Evolutionary conservation across 495 filamentous ascomycete genomes (phyloP), one percentile per base, ranked within the genome.

Genomic region (Hypoxylon intermedium): DNA sequence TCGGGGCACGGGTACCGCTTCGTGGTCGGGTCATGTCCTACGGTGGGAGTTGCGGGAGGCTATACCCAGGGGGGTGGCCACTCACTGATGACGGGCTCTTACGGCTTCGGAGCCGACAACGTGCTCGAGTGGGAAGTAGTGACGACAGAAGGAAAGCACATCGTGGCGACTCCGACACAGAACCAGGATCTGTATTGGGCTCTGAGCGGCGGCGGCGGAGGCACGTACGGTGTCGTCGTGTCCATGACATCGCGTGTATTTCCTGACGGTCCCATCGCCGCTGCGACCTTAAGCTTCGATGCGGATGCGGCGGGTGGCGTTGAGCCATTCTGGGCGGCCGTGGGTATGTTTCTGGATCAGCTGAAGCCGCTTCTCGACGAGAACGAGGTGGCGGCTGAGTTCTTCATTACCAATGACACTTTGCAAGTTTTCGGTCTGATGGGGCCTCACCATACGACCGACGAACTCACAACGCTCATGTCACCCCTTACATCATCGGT

Each of bases 11-110:
- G 26, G 9, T 4, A 5, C 9, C 26, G 26, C 26, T 9, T 78
- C 2, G 72, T 83, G 1, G 78, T 73, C 23, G 77, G 79, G 5
- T 64, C 63, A 19, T 79, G 77, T 41, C 65, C 74, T 1, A 79
- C 76, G 6, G 79, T 83, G 5, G 79, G 79, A 3, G 40, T 72
- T 21, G 72, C 69, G 0, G 80, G 79, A 2, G 79, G 79, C 5
- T 81, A 80, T 55, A 76, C 68, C 6, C 80, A 82, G 56, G 85
- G 84, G 1, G 86, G 84, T 13, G 87, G 87, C 3, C 85, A 88
- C 63, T 76, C 74, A 3, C 58, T 77, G 0, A 72, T 89, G 0
- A 60, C 63, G 16, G 76, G 76, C 5, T 62, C 61, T 3, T 83
- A 81, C 45, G 88, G 87, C 0, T 68, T 89, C 0, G 82, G 60